Conservation (phyloP, 2,329 filamentous ascomycete species). For the Thermothelomyces thermophilus region DNA sequence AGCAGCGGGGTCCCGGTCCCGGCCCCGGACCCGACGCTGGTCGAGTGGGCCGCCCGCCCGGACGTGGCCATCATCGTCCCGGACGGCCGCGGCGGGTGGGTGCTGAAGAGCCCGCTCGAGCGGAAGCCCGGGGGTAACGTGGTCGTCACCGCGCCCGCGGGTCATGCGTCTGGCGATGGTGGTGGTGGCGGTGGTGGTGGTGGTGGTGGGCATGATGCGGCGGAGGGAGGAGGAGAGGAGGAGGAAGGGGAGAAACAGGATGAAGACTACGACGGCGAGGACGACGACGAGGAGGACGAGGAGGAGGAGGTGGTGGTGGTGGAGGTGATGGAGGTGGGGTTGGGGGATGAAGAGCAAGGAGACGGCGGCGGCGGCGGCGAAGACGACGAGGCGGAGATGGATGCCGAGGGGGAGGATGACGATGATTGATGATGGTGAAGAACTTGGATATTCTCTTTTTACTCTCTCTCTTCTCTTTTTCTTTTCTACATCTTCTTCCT, state of each 20-base stretch:
- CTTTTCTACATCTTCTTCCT: not conserved
- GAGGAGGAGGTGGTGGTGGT: too few relatives aligned
- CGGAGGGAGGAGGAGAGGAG: too few relatives aligned
- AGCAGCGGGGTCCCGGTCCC: too few relatives aligned
- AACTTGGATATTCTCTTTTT: not conserved
- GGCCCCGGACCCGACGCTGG: constrained; percentile 37
- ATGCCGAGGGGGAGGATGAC: constrained; percentile 10
- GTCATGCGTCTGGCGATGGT: too few relatives aligned
- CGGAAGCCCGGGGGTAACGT: constrained; percentile 9
- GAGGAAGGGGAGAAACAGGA: constrained; percentile 4
- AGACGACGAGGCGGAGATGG: not conserved
- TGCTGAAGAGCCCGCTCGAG: constrained; percentile 29
- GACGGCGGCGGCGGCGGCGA: too few relatives aligned
- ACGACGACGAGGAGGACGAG: not conserved
- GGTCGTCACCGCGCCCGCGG: constrained; percentile 3
- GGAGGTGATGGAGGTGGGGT: too few relatives aligned
- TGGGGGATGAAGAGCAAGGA: too few relatives aligned
- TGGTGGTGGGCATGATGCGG: too few relatives aligned
- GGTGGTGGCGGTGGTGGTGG: too few relatives aligned
- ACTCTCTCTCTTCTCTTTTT: not conserved
- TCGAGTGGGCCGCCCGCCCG: constrained; percentile 34
- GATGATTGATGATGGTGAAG: not conserved
- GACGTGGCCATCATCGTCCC: constrained; percentile 34
- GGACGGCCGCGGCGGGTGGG: constrained; percentile 27
- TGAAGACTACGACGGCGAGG: not conserved